Evolutionary conservation across 805 yeast species (phyloP), one percentile per base, ranked within the genome.

Genomic region (Millerago galiae): DNA sequence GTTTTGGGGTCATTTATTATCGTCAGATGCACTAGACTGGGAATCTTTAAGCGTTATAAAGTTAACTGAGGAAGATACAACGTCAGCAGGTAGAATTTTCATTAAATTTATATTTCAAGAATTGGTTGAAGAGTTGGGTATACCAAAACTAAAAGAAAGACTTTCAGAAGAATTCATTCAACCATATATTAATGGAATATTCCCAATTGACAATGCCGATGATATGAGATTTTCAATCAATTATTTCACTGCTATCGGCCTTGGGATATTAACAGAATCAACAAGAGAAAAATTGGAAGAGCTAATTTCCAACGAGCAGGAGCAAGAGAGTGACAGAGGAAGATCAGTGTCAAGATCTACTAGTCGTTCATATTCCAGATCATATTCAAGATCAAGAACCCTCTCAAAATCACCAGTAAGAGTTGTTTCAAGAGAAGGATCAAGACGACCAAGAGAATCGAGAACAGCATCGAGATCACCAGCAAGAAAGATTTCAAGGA

Each of bases 161-260:
- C 54, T 86, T 6, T 52, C 61, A 3, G 85, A 83, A 45, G 73
- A 70, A 0, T 74, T 73, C 43, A 65, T 77, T 14, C 67, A 68
- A 38, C 72, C 74, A 0, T 71, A 52, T 37, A 45, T 83, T 27
- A 50, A 46, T 2, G 87, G 87, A 0, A 50, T 90, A 31, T 85
- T 90, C 54, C 96, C 96, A 0, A 55, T 25, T 11, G 63, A 61
- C 2, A 70, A 70, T 42, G 67, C 70, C 6, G 81, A 77, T 9
- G 65, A 75, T 49, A 64, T 82, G 12, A 68, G 91, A 45, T 91
- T 90, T 58, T 74, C 95, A 2, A 88, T 89, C 57, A 91, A 91
- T 57, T 91, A 73, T 59, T 91, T 91, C 61, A 91, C 97, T 0
- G 96, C 97, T 1, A 88, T 91, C 47, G 95, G 95, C 0, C 60